Conservation (phyloP, 306 rosid genomes). For the Purshia tridentata region DNA sequence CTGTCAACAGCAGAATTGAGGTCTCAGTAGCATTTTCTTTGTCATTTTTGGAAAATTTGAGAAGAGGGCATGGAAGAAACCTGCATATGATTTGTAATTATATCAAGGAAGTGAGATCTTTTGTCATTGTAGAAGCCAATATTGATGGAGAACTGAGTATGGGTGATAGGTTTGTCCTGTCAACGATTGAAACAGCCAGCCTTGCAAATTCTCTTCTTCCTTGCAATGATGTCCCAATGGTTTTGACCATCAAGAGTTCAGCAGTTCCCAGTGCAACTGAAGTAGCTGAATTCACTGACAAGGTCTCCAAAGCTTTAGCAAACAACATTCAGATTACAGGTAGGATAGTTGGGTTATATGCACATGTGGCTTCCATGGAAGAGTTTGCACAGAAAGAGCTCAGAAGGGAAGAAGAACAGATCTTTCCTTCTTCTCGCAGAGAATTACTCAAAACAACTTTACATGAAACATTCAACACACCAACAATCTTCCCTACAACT, state of each 20-base stretch:
- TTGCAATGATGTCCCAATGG: slow-evolving; percentile 50
- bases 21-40: slow-evolving; percentile 60
- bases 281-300: slow-evolving; percentile 38
- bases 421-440: slow-evolving; percentile 38
- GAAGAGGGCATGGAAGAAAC: slow-evolving; percentile 25
- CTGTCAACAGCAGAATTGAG: slow-evolving; percentile 33
- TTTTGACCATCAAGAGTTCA: slow-evolving; percentile 42
- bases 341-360: slow-evolving; percentile 49
- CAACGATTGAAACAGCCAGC: slow-evolving; percentile 35
- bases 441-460: slow-evolving; percentile 42
- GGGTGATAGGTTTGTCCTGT: slow-evolving; percentile 42
- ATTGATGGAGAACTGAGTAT: slow-evolving; percentile 38
- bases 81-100: slow-evolving; percentile 36
- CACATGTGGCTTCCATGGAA: slow-evolving; percentile 42
- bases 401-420: slow-evolving; percentile 44
- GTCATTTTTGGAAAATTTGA: slow-evolving; percentile 43
- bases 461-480: slow-evolving; percentile 42
- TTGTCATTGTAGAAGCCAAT: slow-evolving; percentile 46
- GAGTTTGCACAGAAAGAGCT: slow-evolving; percentile 44
- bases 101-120: slow-evolving; percentile 45
- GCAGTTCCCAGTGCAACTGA: slow-evolving; percentile 38
- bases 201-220: slow-evolving; percentile 47
- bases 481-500: slow-evolving; percentile 56
- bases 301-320: slow-evolving; percentile 46
- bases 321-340: slow-evolving; percentile 29